Conservation (phyloP, 768 basidiomycete genomes). For the Termitomyces sp. region DNA sequence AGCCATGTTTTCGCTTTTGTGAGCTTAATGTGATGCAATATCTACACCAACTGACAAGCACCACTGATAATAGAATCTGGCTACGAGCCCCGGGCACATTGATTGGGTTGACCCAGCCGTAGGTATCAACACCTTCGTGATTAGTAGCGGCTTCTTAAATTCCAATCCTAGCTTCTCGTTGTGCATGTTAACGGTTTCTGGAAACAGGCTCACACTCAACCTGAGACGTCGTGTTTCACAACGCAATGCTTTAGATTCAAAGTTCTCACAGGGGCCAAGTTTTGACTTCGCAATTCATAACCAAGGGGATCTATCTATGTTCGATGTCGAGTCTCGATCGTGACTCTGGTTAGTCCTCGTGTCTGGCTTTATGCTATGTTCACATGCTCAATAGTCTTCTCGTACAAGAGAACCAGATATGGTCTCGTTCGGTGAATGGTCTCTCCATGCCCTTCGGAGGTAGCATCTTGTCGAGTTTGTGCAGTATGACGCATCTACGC, state of each 20-base stretch:
- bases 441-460: not conserved
- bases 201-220: conserved; percentile 12
- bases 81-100: conserved; percentile 3
- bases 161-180: conserved; percentile 7
- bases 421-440: not conserved
- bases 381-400: not conserved
- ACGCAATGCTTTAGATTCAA: conserved; percentile 1
- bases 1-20: conserved; percentile 11
- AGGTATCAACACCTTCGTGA: not conserved
- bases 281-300: conserved; percentile 7
- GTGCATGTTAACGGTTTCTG: conserved; percentile 8
- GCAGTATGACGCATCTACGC: no score
- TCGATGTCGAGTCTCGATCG: not conserved
- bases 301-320: not conserved
- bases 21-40: not conserved
- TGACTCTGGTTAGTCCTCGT: not conserved
- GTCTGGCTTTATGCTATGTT: not conserved
- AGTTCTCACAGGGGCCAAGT: conserved; percentile 3
- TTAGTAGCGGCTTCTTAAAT: not conserved
- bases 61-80: conserved; percentile 1
- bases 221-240: conserved; percentile 6
- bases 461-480: no score
- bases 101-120: conserved; percentile 13
- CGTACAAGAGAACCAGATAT: not conserved
- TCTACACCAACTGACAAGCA: not conserved